These are phyloP conservation scores for Kazachstania bromeliacearum DNA, from an alignment of 805 yeast species.

Conservation along the genomic window DNA sequence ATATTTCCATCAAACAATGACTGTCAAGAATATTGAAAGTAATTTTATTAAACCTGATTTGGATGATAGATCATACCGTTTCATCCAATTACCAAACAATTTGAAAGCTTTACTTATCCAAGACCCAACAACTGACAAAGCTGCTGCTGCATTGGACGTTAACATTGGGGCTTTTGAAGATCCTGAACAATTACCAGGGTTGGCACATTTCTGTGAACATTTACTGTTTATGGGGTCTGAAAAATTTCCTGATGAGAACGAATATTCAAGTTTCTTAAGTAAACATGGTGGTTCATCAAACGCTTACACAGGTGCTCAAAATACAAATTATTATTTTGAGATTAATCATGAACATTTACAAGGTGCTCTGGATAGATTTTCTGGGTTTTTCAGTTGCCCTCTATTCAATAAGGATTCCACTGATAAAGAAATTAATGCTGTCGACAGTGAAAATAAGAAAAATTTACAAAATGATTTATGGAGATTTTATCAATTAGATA, in stretches of 20 bases:
- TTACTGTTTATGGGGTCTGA: slow-evolving; percentile 72
- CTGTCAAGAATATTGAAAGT: slow-evolving; percentile 11
- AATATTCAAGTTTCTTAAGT: slow-evolving; percentile 63
- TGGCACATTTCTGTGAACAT: slow-evolving; percentile 74
- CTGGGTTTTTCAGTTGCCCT: slow-evolving; percentile 87
- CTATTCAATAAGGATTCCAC: slow-evolving; percentile 64
- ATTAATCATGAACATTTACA: slow-evolving; percentile 63
- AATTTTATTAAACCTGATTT: slow-evolving; percentile 34
- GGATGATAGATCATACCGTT: slow-evolving; percentile 71
- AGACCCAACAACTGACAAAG: slow-evolving; percentile 61
- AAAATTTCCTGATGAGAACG: slow-evolving; percentile 72
- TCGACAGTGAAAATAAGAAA: slow-evolving; percentile 91
- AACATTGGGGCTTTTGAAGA: slow-evolving; percentile 71
- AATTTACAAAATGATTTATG: slow-evolving; percentile 83
- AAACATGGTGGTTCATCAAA: slow-evolving; percentile 84
- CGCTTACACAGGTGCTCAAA: slow-evolving; percentile 83
- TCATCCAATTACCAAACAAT: slow-evolving; percentile 49
- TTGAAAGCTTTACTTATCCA: slow-evolving; percentile 54
- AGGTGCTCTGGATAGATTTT: slow-evolving; percentile 86
- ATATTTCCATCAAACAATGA: slow-evolving; percentile 4
- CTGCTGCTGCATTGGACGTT: slow-evolving; percentile 75
- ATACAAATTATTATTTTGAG: slow-evolving; percentile 88
- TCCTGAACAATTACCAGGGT: slow-evolving; percentile 52
- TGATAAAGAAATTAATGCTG: slow-evolving; percentile 89
- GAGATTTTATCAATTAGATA: slow-evolving; percentile 81